These are phyloP conservation scores for Syzygium syzygioides DNA, from an alignment of 441 rosid species.

Conservation along the genomic window DNA sequence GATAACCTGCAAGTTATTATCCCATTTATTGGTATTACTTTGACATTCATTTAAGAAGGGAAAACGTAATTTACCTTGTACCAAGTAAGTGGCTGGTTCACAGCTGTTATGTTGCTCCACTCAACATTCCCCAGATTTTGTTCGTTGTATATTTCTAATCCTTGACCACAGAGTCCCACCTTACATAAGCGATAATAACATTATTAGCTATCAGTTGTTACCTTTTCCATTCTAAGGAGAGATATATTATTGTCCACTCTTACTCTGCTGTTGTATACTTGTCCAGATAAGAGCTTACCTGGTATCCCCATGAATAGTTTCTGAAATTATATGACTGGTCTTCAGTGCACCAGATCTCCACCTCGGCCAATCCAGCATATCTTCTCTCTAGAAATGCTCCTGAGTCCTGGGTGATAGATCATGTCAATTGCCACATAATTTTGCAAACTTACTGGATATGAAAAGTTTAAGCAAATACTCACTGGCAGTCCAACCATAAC, in stretches of 20 bases:
- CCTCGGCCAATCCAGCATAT: conserved; percentile 36
- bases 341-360: conserved; percentile 30
- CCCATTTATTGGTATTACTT: neutral
- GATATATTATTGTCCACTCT: neutral
- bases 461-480: conserved; percentile 9
- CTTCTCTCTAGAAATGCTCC: conserved; percentile 52
- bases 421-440: neutral
- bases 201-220: neutral
- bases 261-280: neutral
- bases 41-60: neutral
- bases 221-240: neutral
- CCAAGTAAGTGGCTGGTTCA: conserved; percentile 48
- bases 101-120: conserved; percentile 33
- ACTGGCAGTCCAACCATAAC: conserved; percentile 74
- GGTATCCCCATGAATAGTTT: conserved; percentile 47
- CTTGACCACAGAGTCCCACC: conserved; percentile 57
- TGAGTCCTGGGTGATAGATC: conserved; percentile 36
- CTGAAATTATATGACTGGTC: conserved; percentile 27
- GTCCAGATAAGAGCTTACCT: conserved; percentile 21
- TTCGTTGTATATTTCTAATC: conserved; percentile 26
- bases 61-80: conserved; percentile 40
- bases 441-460: neutral
- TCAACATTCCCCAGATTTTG: conserved; percentile 21
- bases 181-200: neutral
- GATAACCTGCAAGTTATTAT: neutral